phyloP scores from a whole-genome alignment of 352 stramenopile genomes.

The Discostella stelligera region DNA sequence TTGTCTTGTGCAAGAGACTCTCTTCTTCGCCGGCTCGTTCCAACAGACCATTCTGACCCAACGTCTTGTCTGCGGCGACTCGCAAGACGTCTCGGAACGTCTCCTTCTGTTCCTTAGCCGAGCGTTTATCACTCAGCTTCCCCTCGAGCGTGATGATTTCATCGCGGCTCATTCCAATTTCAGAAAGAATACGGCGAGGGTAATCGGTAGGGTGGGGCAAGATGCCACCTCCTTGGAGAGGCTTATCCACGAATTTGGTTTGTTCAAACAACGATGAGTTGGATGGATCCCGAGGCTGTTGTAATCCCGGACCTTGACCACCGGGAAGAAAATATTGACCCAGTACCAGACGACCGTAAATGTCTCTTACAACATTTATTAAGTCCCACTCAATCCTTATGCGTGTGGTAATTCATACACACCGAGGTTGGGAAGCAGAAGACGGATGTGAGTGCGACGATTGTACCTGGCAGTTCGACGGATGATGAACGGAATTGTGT shows the following conservation, averaged over 20 bases:
- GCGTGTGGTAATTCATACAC: background rate
- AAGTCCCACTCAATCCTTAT: conserved; percentile 78
- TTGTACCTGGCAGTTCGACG: background rate
- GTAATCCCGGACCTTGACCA: conserved; percentile 74
- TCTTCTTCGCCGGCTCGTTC: conserved; percentile 61
- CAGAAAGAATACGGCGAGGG: conserved; percentile 60
- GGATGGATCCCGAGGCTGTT: conserved; percentile 43
- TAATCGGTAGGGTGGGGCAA: conserved; percentile 63
- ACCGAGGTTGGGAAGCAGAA: background rate
- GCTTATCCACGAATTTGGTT: conserved; percentile 69
- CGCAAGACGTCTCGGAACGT: conserved; percentile 69
- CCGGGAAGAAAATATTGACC: conserved; percentile 73
- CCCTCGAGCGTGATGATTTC: conserved; percentile 66
- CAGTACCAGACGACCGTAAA: conserved; percentile 78
- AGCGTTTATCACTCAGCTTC: conserved; percentile 62
- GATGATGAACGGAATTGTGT: background rate
- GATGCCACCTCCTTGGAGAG: conserved; percentile 76
- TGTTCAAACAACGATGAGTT: conserved; percentile 64
- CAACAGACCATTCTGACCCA: conserved; percentile 50
- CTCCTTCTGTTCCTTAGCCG: conserved; percentile 81
- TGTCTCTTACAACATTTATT: conserved; percentile 81
- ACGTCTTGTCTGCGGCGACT: conserved; percentile 64
- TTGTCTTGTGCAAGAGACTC: conserved; percentile 63
- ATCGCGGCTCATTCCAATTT: conserved; percentile 62
- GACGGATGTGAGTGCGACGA: background rate